phyloP scores from a whole-genome alignment of 768 basidiomycete species.

The Panaeolus papilionaceus region DNA sequence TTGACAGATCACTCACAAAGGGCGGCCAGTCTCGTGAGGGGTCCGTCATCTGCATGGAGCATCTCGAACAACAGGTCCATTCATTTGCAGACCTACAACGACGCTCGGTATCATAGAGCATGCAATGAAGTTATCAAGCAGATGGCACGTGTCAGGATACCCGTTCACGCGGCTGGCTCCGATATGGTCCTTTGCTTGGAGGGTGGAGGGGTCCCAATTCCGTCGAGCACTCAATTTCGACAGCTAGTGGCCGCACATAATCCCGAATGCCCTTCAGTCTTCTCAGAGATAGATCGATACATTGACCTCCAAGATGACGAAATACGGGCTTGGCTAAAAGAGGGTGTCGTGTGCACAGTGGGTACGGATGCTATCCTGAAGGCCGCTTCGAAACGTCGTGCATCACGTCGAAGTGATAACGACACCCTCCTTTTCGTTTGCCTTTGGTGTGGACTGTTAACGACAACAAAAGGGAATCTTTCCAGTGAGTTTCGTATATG shows the following conservation, averaged over 20 bases:
- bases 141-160: neutral
- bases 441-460: slow-evolving; percentile 1
- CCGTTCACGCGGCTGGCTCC: neutral
- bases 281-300: slow-evolving; percentile 4
- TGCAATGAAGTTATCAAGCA: slow-evolving; percentile 7
- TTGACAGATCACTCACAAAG: neutral
- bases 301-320: slow-evolving; percentile 3
- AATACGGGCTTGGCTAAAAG: neutral
- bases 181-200: slow-evolving; percentile 6
- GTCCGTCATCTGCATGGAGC: slow-evolving; percentile 7
- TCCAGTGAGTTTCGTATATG: neutral
- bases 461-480: slow-evolving; percentile 1
- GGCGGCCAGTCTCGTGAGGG: neutral
- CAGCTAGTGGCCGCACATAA: neutral
- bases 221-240: neutral
- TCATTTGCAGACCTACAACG: slow-evolving; percentile 2
- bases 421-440: slow-evolving; percentile 2
- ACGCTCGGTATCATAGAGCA: neutral
- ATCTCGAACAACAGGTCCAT: slow-evolving; percentile 9
- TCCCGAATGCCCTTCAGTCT: neutral
- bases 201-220: neutral
- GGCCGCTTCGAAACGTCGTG: slow-evolving; percentile 4
- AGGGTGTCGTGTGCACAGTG: neutral
- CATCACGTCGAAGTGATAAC: slow-evolving; percentile 7
- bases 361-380: slow-evolving; percentile 5